Percentiles rank a stretch among this genome's conserved stretches.
These are phyloP conservation scores for Sarocladium kiliense DNA, from an alignment of 2,329 filamentous ascomycete genomes.

Conservation along the genomic window DNA sequence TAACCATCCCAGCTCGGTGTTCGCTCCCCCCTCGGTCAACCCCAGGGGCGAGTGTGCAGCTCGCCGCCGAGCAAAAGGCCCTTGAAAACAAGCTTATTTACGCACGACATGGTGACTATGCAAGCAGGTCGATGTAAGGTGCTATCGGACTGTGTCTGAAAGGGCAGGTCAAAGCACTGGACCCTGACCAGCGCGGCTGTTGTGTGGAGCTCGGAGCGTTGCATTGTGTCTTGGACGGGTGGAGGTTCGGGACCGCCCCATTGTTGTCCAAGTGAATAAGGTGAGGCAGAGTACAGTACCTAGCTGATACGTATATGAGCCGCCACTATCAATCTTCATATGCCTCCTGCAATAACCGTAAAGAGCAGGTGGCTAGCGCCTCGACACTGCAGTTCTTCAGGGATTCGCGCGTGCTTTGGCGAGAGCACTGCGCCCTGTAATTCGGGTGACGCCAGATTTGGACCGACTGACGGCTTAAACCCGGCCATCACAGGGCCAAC, in stretches of 20 bases:
- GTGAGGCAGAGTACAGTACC: not conserved
- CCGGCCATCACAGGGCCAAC: too few relatives aligned
- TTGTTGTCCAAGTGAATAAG: too few relatives aligned
- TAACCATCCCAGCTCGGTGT: not conserved
- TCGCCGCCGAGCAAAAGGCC: not conserved
- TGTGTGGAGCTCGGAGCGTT: not conserved
- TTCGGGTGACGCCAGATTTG: too few relatives aligned
- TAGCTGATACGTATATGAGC: too few relatives aligned
- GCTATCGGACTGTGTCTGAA: not conserved
- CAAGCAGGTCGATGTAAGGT: not conserved
- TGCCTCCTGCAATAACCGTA: too few relatives aligned
- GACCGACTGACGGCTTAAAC: too few relatives aligned
- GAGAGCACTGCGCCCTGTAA: too few relatives aligned
- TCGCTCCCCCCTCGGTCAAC: not conserved
- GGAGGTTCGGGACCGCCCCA: not conserved
- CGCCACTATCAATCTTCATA: too few relatives aligned
- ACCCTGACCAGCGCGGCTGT: not conserved
- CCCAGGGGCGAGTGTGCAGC: not conserved
- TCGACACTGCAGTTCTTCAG: too few relatives aligned
- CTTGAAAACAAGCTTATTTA: conserved; percentile 3
- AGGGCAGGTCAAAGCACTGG: not conserved
- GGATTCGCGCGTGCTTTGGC: too few relatives aligned
- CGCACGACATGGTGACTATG: not conserved
- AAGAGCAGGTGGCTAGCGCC: too few relatives aligned
- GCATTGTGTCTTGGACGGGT: not conserved